Evolutionary conservation across 1,284 basidiomycete species (phyloP).

Genomic region (Erythrobasidium hasegawianum): DNA sequence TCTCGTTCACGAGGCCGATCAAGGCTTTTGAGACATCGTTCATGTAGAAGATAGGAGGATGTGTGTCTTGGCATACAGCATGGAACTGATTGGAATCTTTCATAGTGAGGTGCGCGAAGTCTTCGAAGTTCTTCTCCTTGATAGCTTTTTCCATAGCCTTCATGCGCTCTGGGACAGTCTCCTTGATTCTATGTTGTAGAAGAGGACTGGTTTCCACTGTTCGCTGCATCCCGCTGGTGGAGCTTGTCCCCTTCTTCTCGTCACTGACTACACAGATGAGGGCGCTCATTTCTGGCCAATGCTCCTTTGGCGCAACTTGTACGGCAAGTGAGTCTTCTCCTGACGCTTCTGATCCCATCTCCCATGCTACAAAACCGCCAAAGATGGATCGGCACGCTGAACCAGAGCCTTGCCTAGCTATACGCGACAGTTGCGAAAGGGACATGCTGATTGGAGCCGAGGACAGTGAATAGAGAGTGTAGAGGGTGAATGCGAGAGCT

Average conservation of each 20-base stretch:
- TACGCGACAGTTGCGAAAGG: conserved; percentile 72
- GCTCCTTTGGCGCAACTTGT: conserved; percentile 74
- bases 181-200: conserved; percentile 79
- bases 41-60: conserved; percentile 98
- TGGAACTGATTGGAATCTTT: conserved; percentile 98
- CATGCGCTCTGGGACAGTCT: conserved; percentile 89
- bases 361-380: conserved; percentile 96
- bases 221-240: conserved; percentile 93
- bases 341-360: conserved; percentile 64
- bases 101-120: conserved; percentile 90
- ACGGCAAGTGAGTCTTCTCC: conserved; percentile 86
- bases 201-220: conserved; percentile 89
- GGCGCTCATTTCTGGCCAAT: conserved; percentile 95
- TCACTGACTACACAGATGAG: conserved; percentile 96
- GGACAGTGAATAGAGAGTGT: conserved; percentile 77
- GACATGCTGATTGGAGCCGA: conserved; percentile 50
- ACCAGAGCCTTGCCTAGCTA: conserved; percentile 94
- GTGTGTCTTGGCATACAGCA: conserved; percentile 92
- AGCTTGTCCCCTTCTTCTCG: conserved; percentile 93
- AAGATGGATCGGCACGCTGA: conserved; percentile 97
- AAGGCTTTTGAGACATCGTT: conserved; percentile 89
- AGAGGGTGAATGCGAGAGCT: conserved; percentile 84
- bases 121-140: conserved; percentile 71
- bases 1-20: conserved; percentile 81
- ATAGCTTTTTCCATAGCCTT: conserved; percentile 75